Evolutionary conservation across 495 filamentous ascomycete species (phyloP).

Genomic region (Neurospora sp.): DNA sequence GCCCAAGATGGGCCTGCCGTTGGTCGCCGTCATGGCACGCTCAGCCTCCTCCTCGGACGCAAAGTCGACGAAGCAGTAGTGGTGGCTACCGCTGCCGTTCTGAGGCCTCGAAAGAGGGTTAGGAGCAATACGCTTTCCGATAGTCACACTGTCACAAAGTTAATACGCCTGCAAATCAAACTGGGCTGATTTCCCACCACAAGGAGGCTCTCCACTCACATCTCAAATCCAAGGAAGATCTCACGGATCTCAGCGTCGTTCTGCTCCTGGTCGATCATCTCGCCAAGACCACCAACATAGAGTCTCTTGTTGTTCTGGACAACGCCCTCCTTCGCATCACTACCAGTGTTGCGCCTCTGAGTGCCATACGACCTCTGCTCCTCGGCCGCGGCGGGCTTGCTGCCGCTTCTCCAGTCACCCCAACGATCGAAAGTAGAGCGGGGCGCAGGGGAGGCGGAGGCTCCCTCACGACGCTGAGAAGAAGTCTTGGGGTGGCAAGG

Average conservation of each 20-base stretch:
- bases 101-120: constrained; percentile 42
- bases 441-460: background rate
- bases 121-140: constrained; percentile 55
- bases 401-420: constrained; percentile 27
- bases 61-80: constrained; percentile 63
- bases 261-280: constrained; percentile 44
- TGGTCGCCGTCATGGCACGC: constrained; percentile 22
- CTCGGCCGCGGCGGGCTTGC: constrained; percentile 2
- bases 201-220: constrained; percentile 21
- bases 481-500: constrained; percentile 41
- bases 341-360: constrained; percentile 5
- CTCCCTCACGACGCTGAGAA: background rate
- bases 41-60: constrained; percentile 44
- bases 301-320: constrained; percentile 39
- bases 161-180: background rate
- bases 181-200: constrained; percentile 8
- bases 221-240: constrained; percentile 49
- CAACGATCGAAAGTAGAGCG: constrained; percentile 25
- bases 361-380: constrained; percentile 15
- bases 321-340: background rate
- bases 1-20: constrained; percentile 15
- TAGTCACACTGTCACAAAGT: constrained; percentile 29
- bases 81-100: constrained; percentile 40
- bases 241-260: constrained; percentile 43
- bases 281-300: constrained; percentile 54